phyloP scores from a whole-genome alignment of 176 grass and related monocot genomes.

The Hsuehochloa calcarea region DNA sequence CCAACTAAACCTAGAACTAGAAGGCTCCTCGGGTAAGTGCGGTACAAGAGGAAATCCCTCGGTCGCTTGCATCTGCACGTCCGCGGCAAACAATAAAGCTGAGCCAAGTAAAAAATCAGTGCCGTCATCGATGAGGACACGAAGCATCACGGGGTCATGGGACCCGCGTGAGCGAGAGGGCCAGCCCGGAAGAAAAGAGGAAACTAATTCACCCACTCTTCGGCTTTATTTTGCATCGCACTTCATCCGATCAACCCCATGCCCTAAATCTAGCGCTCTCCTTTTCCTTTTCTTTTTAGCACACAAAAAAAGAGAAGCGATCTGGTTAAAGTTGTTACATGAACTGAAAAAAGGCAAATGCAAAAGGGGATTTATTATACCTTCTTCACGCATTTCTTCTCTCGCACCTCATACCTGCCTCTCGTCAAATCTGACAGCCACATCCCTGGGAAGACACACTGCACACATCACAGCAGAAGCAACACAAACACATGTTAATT shows the following conservation, averaged over 20 bases:
- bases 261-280: constrained; percentile 17
- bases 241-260: not conserved
- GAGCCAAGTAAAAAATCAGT: constrained; percentile 21
- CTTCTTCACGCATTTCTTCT: constrained; percentile 97
- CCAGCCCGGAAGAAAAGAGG: constrained; percentile 6
- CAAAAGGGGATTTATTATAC: constrained; percentile 25
- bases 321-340: not conserved
- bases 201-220: constrained; percentile 28
- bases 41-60: not conserved
- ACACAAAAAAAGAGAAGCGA: not conserved
- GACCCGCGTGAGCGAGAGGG: constrained; percentile 32
- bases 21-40: constrained; percentile 16
- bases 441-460: constrained; percentile 96
- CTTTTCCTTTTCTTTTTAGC: not conserved
- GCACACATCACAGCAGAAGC: not conserved
- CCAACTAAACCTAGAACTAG: not conserved
- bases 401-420: constrained; percentile 89
- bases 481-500: constrained; percentile 11
- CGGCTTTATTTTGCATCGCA: constrained; percentile 30
- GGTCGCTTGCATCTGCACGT: not conserved
- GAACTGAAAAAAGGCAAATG: not conserved
- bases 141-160: constrained; percentile 37
- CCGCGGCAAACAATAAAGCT: constrained; percentile 33
- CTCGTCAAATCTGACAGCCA: constrained; percentile 90
- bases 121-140: constrained; percentile 38